phyloP scores from a whole-genome alignment of 352 stramenopile species.

The Pythium plurisporium region DNA sequence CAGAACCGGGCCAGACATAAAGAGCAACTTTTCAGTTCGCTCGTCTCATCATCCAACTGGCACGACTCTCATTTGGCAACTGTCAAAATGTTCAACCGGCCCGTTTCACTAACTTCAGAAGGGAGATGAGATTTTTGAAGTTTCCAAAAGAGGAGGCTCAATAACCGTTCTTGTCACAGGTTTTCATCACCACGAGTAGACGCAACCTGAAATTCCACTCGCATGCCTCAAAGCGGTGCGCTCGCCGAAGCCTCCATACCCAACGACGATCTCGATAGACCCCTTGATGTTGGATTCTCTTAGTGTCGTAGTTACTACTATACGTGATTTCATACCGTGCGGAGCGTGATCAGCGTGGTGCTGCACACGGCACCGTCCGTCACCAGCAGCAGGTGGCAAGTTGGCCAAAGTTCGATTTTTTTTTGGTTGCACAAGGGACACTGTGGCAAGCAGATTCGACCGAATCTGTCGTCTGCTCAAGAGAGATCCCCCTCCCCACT shows the following conservation, averaged over 20 bases:
- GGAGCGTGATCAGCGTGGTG: too few species aligned
- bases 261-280: too few species aligned
- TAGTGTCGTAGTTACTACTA: too few species aligned
- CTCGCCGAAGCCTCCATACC: too few species aligned
- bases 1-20: conserved; percentile 9
- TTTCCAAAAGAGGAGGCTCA: conserved; percentile 2
- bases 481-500: background rate
- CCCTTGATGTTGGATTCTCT: too few species aligned
- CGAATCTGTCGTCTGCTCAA: background rate
- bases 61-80: conserved; percentile 2
- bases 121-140: conserved; percentile 5
- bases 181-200: conserved; percentile 7
- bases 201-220: too few species aligned
- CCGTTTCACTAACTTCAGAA: background rate
- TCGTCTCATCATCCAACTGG: background rate
- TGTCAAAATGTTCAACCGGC: conserved; percentile 2
- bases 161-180: conserved; percentile 16
- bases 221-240: too few species aligned
- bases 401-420: conserved; percentile 17
- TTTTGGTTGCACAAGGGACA: background rate
- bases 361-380: too few species aligned
- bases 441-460: conserved; percentile 3
- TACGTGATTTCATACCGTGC: too few species aligned
- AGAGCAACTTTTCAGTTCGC: background rate
- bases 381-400: background rate